Evolutionary conservation across 305 asterid genomes (phyloP), one percentile per base, ranked within the genome.

Genomic region (Andrographis paniculata): DNA sequence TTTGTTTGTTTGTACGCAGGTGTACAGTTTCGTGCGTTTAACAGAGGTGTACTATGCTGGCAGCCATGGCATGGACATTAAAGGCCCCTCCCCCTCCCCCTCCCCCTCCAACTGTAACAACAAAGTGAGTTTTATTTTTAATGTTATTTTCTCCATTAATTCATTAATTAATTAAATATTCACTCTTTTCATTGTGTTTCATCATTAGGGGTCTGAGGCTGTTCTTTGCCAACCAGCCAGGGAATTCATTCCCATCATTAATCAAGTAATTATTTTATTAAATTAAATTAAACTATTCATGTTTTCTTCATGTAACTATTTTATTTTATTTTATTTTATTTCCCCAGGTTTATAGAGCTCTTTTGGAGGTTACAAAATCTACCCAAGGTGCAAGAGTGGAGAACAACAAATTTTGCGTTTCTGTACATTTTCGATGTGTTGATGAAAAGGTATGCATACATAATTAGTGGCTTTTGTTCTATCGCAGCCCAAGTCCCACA

Each of bases 41-140:
- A 51, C 95, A 11, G 91, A 91, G 67, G 83, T 91, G 1, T 91
- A 83, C 59, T 91, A 91, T 46, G 99, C 99, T 17, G 99, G 99
- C 14, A 87, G 99, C 46, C 99, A 91, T 65, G 99, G 99, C 27
- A 87, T 91, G 99, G 99, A 91, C 82, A 91, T 91, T 42, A 74
- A 75, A 61, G 96, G 94, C 60, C 98, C 98, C 4, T 3, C 30
- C 30, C 30, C 30, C 30, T 24, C 30, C 30, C 98, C 98, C 4
- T 3, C 30, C 30, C 30, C 30, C 30, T 24, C 30, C 30, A n/a
- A n/a, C n/a, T n/a, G n/a, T n/a, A 59, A 31, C 78, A 3, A 73
- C 30, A 4, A 24, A 24, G 30, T 4, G 30, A 76, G 62, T n/a
- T n/a, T n/a, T 24, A 24, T 24, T 24, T 8, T 3, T 24, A 24